A percentile compares a stretch with the other conserved stretches of the same genome.
Evolutionary conservation across 2,329 filamentous ascomycete genomes (phyloP).

Genomic region (Aspergillus fijiensis): DNA sequence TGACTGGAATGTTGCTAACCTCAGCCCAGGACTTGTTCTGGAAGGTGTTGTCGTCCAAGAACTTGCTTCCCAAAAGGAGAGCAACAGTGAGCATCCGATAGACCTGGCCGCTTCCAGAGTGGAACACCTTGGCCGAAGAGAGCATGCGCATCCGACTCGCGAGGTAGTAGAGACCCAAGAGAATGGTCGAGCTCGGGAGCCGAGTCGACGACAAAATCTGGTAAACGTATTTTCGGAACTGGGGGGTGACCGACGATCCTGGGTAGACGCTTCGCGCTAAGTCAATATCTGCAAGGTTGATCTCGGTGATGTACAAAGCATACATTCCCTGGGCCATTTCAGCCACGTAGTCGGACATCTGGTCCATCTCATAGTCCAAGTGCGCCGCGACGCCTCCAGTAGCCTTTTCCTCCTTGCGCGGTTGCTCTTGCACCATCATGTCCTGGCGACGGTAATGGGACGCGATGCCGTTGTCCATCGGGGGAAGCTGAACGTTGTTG

Average conservation of each 20-base stretch:
- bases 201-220: slow-evolving; percentile 88
- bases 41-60: slow-evolving; percentile 94
- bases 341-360: slow-evolving; percentile 92
- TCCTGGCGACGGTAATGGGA: slow-evolving; percentile 45
- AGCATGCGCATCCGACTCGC: slow-evolving; percentile 78
- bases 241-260: slow-evolving; percentile 61
- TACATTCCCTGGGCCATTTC: slow-evolving; percentile 80
- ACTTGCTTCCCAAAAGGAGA: slow-evolving; percentile 87
- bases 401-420: slow-evolving; percentile 63
- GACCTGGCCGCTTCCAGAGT: slow-evolving; percentile 65
- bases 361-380: slow-evolving; percentile 94
- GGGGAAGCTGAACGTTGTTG: slow-evolving; percentile 39
- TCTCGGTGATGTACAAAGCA: slow-evolving; percentile 56
- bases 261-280: slow-evolving; percentile 63
- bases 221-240: slow-evolving; percentile 88
- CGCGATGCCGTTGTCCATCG: slow-evolving; percentile 44
- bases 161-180: slow-evolving; percentile 86
- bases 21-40: slow-evolving; percentile 97
- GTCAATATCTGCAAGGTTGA: slow-evolving; percentile 63
- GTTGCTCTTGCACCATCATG: slow-evolving; percentile 35
- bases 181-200: slow-evolving; percentile 84
- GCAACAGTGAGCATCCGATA: slow-evolving; percentile 86
- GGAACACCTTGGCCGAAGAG: slow-evolving; percentile 56
- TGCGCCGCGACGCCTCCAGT: slow-evolving; percentile 87
- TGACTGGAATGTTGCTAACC: slow-evolving; percentile 83